phyloP scores from a whole-genome alignment of 345 rosid genomes.

The Populus davidiana region DNA sequence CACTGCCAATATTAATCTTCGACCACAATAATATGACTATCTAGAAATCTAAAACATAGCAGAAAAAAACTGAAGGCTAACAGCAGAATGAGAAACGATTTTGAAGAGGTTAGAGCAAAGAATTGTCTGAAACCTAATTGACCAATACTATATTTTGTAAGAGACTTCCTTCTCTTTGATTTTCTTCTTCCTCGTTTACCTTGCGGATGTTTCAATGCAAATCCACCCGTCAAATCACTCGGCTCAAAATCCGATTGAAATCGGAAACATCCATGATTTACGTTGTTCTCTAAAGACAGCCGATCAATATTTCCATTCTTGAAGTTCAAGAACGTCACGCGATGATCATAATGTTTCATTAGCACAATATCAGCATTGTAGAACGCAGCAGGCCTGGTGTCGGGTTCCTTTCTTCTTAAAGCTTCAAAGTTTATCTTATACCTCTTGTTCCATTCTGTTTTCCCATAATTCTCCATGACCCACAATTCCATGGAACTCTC shows the following conservation, averaged over 20 bases:
- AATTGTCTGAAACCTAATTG: not conserved
- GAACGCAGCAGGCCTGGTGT: not conserved
- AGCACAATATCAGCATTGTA: not conserved
- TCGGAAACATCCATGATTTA: not conserved
- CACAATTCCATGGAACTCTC: not conserved
- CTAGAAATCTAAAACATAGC: not conserved
- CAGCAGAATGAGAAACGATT: not conserved
- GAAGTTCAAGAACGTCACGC: not conserved
- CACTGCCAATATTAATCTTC: not conserved
- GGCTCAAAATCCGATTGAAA: conserved; percentile 5
- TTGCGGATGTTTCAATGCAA: not conserved
- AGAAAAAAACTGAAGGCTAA: not conserved
- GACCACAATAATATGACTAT: not conserved
- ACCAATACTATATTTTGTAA: too few relatives aligned
- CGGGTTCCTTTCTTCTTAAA: not conserved
- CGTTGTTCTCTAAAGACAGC: not conserved
- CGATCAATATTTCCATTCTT: not conserved
- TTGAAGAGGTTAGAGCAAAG: not conserved
- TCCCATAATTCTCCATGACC: not conserved
- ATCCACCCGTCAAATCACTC: not conserved
- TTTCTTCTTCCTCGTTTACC: not conserved
- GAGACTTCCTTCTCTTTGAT: not conserved
- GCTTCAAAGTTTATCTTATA: not conserved
- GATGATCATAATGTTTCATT: not conserved
- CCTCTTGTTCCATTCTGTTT: not conserved